Base-by-base conservation (phyloP, 371 early-diverging fungal genomes). In the Actinomortierella wolfii region DNA sequence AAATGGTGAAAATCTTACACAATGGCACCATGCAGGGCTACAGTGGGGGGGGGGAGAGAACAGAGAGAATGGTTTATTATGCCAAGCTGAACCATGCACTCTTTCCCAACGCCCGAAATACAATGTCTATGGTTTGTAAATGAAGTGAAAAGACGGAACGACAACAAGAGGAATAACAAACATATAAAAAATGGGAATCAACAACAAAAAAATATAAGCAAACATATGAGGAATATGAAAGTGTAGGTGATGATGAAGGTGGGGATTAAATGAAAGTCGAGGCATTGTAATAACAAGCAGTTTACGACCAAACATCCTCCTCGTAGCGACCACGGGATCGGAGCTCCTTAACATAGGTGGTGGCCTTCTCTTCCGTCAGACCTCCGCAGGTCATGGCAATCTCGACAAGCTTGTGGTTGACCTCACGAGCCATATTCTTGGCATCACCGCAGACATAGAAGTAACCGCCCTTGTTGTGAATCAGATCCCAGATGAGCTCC, bases 381-480 rank as follows among this genome's bases (percentile, higher is more conserved):
- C 83, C 91, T 14, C 95, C 96, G 47, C 78, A 77, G 18, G 79
- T 67, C 53, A 78, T 75, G 17, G 93, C 94, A 65, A 95, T 83
- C 40, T 85, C 76, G 0, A 87, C 77, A 51, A 97, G 82, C 3
- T 83, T 79, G 34, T 79, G 69, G 54, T 90, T 80, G 3, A 98
- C 97, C 66, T 97, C 97, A 49, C 88, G 86, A 18, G 97, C 97
- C 99, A 98, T 98, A 59, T 85, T 80, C 80, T 94, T 96, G 45
- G 96, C 97, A 80, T 98, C 97, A 62, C 97, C 97, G 68, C 97
- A 96, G 45, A 98, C 91, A 66, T 96, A 98, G 48, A 94, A 79
- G 76, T 89, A 88, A 0, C 88, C 97, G n/a, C 86, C 81, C 54
- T 85, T 68, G 53, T 81, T 79, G 56, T 87, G 78, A 51, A 96